Evolutionary conservation across 805 yeast genomes (phyloP).

Genomic region (Ogataea trehalophila): DNA sequence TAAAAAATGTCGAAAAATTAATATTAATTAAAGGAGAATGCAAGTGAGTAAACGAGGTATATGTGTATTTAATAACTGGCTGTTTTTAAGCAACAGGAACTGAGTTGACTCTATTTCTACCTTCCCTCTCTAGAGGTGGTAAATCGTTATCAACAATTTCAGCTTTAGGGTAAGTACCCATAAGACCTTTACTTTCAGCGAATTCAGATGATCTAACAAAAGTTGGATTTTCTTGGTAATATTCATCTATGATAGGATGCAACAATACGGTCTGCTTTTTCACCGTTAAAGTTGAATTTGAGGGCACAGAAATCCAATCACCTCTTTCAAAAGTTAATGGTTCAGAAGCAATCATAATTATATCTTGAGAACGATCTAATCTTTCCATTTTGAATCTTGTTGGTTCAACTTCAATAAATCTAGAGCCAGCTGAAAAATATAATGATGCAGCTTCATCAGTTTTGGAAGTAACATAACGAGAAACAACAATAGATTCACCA

Average conservation of each 20-base stretch:
- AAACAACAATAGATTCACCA: conserved; percentile 79
- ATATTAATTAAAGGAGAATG: too few relatives aligned
- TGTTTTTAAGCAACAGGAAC: neutral
- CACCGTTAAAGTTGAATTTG: conserved; percentile 80
- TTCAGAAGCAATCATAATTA: conserved; percentile 91
- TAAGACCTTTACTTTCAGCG: conserved; percentile 88
- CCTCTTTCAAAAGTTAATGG: conserved; percentile 95
- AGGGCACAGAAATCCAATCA: conserved; percentile 96
- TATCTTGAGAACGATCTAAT: conserved; percentile 85
- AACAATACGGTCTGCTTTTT: conserved; percentile 80
- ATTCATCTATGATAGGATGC: conserved; percentile 90
- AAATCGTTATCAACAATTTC: conserved; percentile 45
- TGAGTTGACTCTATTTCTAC: conserved; percentile 31
- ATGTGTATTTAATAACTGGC: neutral
- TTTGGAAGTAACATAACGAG: conserved; percentile 82
- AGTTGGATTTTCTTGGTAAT: conserved; percentile 67
- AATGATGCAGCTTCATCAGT: conserved; percentile 95
- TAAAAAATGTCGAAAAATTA: too few relatives aligned
- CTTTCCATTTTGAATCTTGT: conserved; percentile 95
- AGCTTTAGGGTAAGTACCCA: conserved; percentile 84
- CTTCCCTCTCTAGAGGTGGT: conserved; percentile 80
- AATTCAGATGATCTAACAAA: conserved; percentile 68
- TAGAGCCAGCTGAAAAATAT: conserved; percentile 90
- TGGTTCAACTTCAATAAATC: conserved; percentile 83
- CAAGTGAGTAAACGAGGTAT: neutral